Evolutionary conservation across 1,284 basidiomycete genomes (phyloP), one percentile per base, ranked within the genome.

Genomic region (Paramarasmius palmivorus): DNA sequence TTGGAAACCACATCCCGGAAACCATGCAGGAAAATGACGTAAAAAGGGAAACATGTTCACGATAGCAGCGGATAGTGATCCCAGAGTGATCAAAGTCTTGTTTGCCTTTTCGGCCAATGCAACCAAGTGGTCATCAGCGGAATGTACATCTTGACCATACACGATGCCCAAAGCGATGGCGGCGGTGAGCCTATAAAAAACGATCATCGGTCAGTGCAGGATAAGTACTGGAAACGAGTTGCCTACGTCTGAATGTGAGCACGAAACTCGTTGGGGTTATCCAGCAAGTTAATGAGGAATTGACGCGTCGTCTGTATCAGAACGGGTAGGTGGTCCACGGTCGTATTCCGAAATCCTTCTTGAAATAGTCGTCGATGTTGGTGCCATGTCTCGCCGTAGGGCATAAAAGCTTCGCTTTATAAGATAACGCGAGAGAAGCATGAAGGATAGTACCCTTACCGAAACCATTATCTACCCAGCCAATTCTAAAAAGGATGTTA

Each of bases 311-410:
- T 72, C 19, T 57, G 56, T 39, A 63, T 60, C 36, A 75, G 68
- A 15, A 68, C 58, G 3, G 68, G 62, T 1, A 56, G 49, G 45
- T 71, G 72, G 36, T 59, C 59, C 2, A 59, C 49, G 0, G 61
- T 61, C 4, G 61, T 56, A 4, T 61, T 59, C 20, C 65, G 61
- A 50, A 71, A 71, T n/a, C 61, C 59, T 49, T 71, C 65, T 25
- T 75, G 70, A 34, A 72, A 69, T 29, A 74, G 58, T 42, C 63
- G 65, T 25, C 75, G 61, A 29, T 72, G 69, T 1, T 61, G 55
- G 22, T 72, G 69, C 78, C 77, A 81, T 44, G 56, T 58, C 3
- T 73, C 64, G 2, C 70, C 68, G 53, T 80, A 78, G 19, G 64
- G 63, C 54, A 73, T 58, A 9, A 76, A 62, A 19, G 35, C 40